Percentiles rank a stretch among this genome's conserved stretches.
These are phyloP conservation scores for Novymonas esmeraldas DNA, from an alignment of 208 protist species.

Conservation along the genomic window DNA sequence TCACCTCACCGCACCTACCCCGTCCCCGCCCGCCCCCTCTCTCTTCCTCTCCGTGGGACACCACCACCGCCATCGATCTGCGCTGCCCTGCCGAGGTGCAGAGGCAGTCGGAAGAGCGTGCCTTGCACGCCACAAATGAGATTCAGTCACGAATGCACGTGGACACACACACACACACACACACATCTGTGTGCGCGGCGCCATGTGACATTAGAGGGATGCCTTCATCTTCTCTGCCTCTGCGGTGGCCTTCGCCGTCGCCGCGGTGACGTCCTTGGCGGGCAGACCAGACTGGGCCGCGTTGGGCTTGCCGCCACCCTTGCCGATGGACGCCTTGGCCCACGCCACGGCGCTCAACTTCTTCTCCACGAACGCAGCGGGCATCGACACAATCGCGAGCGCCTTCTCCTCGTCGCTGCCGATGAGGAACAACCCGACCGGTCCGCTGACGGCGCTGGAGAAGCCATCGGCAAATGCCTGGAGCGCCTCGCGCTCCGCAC, in stretches of 20 bases:
- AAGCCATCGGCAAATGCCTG: constrained; percentile 86
- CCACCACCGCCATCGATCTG: no score
- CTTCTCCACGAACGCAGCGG: constrained; percentile 68
- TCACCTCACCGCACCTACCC: no score
- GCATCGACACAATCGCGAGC: constrained; percentile 72
- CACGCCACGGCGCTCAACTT: constrained; percentile 86
- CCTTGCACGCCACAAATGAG: neutral
- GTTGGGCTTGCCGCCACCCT: constrained; percentile 91
- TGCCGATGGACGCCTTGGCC: constrained; percentile 84
- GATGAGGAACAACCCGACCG: constrained; percentile 80
- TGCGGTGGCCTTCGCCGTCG: constrained; percentile 54
- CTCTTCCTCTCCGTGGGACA: no score
- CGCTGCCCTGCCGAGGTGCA: no score
- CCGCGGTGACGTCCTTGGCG: constrained; percentile 41
- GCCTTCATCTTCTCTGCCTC: constrained; percentile 78
- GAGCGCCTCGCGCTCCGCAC: constrained; percentile 85
- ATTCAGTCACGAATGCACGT: neutral
- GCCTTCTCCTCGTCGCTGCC: constrained; percentile 72
- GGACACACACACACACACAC: neutral
- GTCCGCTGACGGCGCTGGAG: constrained; percentile 43
- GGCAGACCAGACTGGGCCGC: constrained; percentile 87
- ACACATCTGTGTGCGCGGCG: neutral
- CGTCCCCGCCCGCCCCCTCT: no score
- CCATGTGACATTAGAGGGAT: constrained; percentile 19
- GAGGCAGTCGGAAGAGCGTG: neutral